Conservation (phyloP, 1,284 basidiomycete genomes). For the Ganoderma multipileum region DNA sequence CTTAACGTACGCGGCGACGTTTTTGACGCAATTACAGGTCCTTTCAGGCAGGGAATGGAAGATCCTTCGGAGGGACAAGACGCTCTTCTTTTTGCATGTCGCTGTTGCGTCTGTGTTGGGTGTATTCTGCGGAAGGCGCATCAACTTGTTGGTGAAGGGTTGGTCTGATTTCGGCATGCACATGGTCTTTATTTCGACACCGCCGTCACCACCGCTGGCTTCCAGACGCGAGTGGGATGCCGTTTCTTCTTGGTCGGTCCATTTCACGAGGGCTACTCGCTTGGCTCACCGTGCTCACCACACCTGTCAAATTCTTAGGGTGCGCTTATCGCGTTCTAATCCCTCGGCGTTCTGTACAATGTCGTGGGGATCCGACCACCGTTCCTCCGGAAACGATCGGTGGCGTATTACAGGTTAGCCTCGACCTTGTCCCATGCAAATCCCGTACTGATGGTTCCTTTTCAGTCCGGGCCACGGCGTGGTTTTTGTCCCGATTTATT, state of each 20-base stretch:
- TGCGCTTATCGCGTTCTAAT: conserved; percentile 86
- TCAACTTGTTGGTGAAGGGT: background rate
- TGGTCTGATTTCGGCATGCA: conserved; percentile 28
- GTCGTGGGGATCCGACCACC: conserved; percentile 81
- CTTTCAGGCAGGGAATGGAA: conserved; percentile 85
- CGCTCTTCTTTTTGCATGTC: conserved; percentile 82
- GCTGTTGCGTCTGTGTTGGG: conserved; percentile 74
- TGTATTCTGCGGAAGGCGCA: conserved; percentile 72
- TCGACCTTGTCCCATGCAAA: background rate
- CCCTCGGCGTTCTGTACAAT: conserved; percentile 87
- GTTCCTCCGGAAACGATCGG: conserved; percentile 87
- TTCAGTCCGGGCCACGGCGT: conserved; percentile 81
- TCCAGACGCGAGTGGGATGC: conserved; percentile 88
- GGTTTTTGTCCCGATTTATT: conserved; percentile 83
- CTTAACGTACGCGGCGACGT: conserved; percentile 67
- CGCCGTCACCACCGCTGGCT: conserved; percentile 82
- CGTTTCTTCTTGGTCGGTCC: conserved; percentile 84
- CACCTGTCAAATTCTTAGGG: conserved; percentile 52
- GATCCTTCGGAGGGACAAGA: conserved; percentile 82
- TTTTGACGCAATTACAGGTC: conserved; percentile 86
- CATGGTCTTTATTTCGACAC: conserved; percentile 89
- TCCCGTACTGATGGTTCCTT: conserved; percentile 3
- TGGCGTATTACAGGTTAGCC: conserved; percentile 75
- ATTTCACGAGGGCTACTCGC: background rate
- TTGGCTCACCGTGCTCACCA: conserved; percentile 5